Percentiles rank a stretch among this genome's conserved stretches.
Conservation (phyloP, 2,329 filamentous ascomycete species). For the Aspergillus melleus region DNA sequence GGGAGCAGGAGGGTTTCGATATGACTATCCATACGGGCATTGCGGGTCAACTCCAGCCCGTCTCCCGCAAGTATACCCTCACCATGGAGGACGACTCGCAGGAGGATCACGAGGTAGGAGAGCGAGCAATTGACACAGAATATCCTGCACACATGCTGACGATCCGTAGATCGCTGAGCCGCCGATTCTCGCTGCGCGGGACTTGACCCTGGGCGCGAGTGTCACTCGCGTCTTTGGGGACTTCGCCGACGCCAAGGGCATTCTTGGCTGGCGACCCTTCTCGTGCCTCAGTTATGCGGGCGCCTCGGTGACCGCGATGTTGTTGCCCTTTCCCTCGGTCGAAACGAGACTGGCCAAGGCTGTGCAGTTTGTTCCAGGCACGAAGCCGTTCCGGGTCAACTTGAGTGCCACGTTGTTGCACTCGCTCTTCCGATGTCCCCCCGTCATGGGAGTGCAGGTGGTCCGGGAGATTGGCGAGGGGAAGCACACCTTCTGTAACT, state of each 20-base stretch:
- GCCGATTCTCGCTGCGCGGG: slow-evolving; percentile 25
- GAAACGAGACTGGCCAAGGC: slow-evolving; percentile 31
- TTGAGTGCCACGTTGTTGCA: slow-evolving; percentile 30
- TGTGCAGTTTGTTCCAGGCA: slow-evolving; percentile 32
- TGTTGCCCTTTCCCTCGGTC: slow-evolving; percentile 34
- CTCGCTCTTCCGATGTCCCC: slow-evolving; percentile 28
- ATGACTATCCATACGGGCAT: slow-evolving; percentile 36
- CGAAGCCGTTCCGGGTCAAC: slow-evolving; percentile 34
- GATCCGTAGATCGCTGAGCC: slow-evolving; percentile 32
- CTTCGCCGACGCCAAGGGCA: slow-evolving; percentile 27
- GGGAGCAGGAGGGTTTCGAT: slow-evolving; percentile 18
- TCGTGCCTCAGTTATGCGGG: slow-evolving; percentile 34
- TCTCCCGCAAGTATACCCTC: slow-evolving; percentile 24
- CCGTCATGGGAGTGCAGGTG: slow-evolving; percentile 33
- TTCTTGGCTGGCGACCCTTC: slow-evolving; percentile 29
- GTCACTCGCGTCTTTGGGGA: slow-evolving; percentile 30
- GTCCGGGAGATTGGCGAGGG: slow-evolving; percentile 31
- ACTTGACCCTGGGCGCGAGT: slow-evolving; percentile 35
- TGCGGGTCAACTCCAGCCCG: slow-evolving; percentile 29
- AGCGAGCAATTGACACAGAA: neutral
- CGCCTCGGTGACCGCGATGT: slow-evolving; percentile 25
- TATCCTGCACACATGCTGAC: slow-evolving; percentile 5
- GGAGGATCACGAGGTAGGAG: slow-evolving; percentile 27
- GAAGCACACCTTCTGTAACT: slow-evolving; percentile 34
- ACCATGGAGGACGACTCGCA: slow-evolving; percentile 26